Evolutionary conservation across 257 asterid species (phyloP), one percentile per base, ranked within the genome.

Genomic region (Nicotiana noctiflora): DNA sequence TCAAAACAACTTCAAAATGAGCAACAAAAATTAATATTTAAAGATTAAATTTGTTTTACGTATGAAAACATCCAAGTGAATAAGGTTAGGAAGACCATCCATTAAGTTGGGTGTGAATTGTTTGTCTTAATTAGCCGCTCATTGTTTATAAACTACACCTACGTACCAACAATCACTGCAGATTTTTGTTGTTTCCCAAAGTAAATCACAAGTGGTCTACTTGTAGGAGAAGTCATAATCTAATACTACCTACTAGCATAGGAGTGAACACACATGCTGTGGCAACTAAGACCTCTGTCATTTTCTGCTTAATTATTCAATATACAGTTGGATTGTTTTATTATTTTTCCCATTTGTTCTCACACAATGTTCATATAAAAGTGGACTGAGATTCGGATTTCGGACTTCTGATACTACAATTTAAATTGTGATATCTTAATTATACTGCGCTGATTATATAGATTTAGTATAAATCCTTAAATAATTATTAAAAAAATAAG

Each of bases 251-350:
- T 7, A 32, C 7, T 5, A 5, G 37, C 55, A 70, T 12, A 44
- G 29, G 14, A 72, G 40, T 72, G 78, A 72, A 72, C 19, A 72
- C 51, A 32, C 75, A 65, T 65, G 25, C 51, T 17, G 25, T 31
- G 75, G 75, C 75, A 46, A 49, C 78, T 14, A 23, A 74, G 15
- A 13, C 15, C 49, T 40, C 49, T 49, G 23, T 74, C 78, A 74
- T 74, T 74, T 72, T 49, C 78, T 74, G 19, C 78, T 62, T 56
- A n/a, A n/a, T n/a, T n/a, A 27, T 21, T 51, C 76, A 75, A 70
- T 9, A 27, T 59, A 25, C 44, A 46, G 12, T 23, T 3, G 14
- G 8, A 74, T 40, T 14, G 23, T 70, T 8, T 29, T n/a, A n/a
- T n/a, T n/a, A n/a, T n/a, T 74, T 59, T 74, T 49, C 40, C 23